Percentiles rank a stretch among this genome's conserved stretches.
These are phyloP conservation scores for Arthroderma uncinatum DNA, from an alignment of 2,329 filamentous ascomycete genomes.

Conservation along the genomic window DNA sequence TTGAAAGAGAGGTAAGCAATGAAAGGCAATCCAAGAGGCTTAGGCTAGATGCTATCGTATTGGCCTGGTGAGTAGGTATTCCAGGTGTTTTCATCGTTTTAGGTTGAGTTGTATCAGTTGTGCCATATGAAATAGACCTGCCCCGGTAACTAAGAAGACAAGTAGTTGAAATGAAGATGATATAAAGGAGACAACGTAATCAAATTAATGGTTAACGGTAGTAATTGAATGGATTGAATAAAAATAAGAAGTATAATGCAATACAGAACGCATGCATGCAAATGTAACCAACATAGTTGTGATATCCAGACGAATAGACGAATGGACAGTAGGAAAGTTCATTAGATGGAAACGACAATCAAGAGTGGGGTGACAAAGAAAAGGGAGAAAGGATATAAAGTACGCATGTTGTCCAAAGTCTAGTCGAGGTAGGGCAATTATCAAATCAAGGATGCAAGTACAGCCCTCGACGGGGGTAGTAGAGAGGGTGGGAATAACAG, in stretches of 20 bases:
- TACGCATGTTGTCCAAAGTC: background rate
- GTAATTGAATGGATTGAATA: background rate
- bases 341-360: background rate
- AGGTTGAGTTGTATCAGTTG: background rate
- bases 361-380: background rate
- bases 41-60: background rate
- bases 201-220: background rate
- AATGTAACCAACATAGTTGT: background rate
- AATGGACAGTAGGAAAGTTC: background rate
- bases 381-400: background rate
- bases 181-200: background rate
- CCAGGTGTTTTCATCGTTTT: background rate
- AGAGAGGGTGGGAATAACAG: background rate
- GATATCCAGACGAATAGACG: slow-evolving; percentile 1
- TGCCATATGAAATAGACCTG: background rate
- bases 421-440: background rate
- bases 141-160: background rate
- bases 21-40: background rate
- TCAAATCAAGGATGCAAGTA: background rate
- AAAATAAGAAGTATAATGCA: slow-evolving; percentile 1
- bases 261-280: background rate
- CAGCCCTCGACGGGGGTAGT: background rate
- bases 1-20: background rate
- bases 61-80: background rate
- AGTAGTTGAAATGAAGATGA: background rate